Evolutionary conservation across 352 stramenopile genomes (phyloP), one percentile per base, ranked within the genome.

Genomic region (Globisporangium camurandrum): DNA sequence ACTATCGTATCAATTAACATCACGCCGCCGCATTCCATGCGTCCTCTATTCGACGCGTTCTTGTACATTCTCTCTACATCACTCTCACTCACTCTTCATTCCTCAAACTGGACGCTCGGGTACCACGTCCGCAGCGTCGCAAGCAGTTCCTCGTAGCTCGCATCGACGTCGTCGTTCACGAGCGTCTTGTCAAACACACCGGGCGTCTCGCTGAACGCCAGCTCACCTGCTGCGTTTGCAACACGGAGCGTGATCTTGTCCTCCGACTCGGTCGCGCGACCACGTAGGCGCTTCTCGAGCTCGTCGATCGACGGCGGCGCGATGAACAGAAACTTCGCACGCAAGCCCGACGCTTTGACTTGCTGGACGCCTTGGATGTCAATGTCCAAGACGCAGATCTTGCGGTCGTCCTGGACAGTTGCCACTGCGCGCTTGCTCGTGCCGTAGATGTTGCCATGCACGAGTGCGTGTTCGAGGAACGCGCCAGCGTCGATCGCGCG

Each of bases 301-400:
- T 95, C 84, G 43, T 90, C 88, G 66, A 98, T 91, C 14, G 86
- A 97, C 3, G 96, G 96, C 30, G 97, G 95, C 41, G 93, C 77
- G 62, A 99, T 97, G 61, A 98, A 99, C 30, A 99, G 70, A 61
- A 92, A 99, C 50, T 97, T 94, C 39, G 88, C 82, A 26, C 75
- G 51, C n/a, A 98, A 64, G n/a, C 77, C 70, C 27, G 78, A 80
- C 60, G 64, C 61, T 61, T 95, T 98, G 23, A 98, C 93, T 57
- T 90, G 92, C 62, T 96, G 78, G 17, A 98, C 95, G 28, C 97
- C 97, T 67, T 99, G 95, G 44, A 98, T 88, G 61, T 99, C 97
- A 53, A 99, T 99, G 71, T 99, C 97, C 31, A 99, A 59, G 49
- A 99, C 95, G 69, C 96, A 99, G 55, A 99, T 96, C 73, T 98